These are phyloP conservation scores for Silene latifolia DNA, from an alignment of 148 eudicot species.

Conservation along the genomic window DNA sequence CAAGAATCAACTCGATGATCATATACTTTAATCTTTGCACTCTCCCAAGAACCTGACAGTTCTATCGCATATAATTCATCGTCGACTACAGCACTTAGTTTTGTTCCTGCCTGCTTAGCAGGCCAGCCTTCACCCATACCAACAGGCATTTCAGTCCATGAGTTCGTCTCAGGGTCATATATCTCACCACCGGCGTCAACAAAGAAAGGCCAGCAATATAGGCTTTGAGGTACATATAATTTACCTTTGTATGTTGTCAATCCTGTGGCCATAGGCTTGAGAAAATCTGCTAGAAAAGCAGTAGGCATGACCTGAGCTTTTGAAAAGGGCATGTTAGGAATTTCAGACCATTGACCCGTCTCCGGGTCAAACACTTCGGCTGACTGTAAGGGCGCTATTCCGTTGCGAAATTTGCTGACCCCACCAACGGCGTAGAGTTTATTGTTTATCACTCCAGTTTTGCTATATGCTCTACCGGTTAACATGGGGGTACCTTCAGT, in stretches of 20 bases:
- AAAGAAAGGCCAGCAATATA: constrained; percentile 96
- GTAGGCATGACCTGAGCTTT: constrained; percentile 85
- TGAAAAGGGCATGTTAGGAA: constrained; percentile 94
- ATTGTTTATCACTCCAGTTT: constrained; percentile 67
- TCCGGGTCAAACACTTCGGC: constrained; percentile 85
- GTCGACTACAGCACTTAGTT: constrained; percentile 70
- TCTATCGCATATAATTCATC: constrained; percentile 82
- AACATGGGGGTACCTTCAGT: constrained; percentile 67
- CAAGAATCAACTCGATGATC: constrained; percentile 70
- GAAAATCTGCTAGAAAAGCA: constrained; percentile 74
- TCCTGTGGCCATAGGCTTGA: constrained; percentile 97
- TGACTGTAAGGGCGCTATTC: constrained; percentile 76
- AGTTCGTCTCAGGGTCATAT: constrained; percentile 75
- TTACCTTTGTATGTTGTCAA: constrained; percentile 80
- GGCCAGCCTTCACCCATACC: constrained; percentile 99
- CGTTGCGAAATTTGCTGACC: constrained; percentile 69
- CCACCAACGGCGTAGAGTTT: constrained; percentile 95
- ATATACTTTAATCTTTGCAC: constrained; percentile 70
- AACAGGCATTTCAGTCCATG: constrained; percentile 86
- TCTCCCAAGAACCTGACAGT: constrained; percentile 68
- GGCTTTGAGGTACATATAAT: constrained; percentile 86
- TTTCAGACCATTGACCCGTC: constrained; percentile 62
- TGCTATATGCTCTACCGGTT: constrained; percentile 77
- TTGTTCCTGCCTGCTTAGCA: constrained; percentile 95
- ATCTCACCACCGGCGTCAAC: constrained; percentile 98